Evolutionary conservation across 192 early-diverging fungal genomes (phyloP).

Genomic region (Coemansia sp.): DNA sequence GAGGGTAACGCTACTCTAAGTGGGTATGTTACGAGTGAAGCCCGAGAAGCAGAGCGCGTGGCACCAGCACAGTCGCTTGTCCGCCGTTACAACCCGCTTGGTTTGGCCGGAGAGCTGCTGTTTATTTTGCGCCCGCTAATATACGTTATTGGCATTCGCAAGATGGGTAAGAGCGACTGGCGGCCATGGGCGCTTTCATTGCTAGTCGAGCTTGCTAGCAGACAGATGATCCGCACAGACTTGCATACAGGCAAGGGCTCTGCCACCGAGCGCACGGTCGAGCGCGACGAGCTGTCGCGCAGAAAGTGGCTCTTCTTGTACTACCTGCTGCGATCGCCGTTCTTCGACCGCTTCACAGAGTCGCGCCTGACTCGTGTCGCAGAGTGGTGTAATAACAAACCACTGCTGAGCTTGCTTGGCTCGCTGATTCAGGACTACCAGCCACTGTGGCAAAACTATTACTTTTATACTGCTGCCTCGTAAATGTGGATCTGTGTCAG

Average conservation of each 20-base stretch:
- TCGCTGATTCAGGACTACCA: constrained; percentile 86
- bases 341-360: constrained; percentile 77
- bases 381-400: constrained; percentile 69
- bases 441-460: constrained; percentile 86
- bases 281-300: constrained; percentile 77
- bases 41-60: constrained; percentile 63
- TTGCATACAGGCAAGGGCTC: constrained; percentile 22
- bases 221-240: constrained; percentile 52
- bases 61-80: constrained; percentile 74
- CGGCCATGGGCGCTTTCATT: constrained; percentile 86
- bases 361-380: constrained; percentile 67
- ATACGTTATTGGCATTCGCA: constrained; percentile 80
- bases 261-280: constrained; percentile 61
- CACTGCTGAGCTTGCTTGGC: constrained; percentile 75
- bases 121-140: constrained; percentile 85
- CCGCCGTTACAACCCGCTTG: constrained; percentile 55
- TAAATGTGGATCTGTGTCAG: constrained; percentile 15
- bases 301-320: constrained; percentile 75
- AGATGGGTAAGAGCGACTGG: constrained; percentile 75
- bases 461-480: constrained; percentile 82
- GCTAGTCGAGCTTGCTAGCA: constrained; percentile 65
- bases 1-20: constrained; percentile 41
- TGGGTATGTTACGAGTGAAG: constrained; percentile 29
- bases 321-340: constrained; percentile 84
- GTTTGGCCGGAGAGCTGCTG: constrained; percentile 71